Base-by-base conservation (phyloP, 2,329 filamentous ascomycete species). In the Hypocreales sp. region DNA sequence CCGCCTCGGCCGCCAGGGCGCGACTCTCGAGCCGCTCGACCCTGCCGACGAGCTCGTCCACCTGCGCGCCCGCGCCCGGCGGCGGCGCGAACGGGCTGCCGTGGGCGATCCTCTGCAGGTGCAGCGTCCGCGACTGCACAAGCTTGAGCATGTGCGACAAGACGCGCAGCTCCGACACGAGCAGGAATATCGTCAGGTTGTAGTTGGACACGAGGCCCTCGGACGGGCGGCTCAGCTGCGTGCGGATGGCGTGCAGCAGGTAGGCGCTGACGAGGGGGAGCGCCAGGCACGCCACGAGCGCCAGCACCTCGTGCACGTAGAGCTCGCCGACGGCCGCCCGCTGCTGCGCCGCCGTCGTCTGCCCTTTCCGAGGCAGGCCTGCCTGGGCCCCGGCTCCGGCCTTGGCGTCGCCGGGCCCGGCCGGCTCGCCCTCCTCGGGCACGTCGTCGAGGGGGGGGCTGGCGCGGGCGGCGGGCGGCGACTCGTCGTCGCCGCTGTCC, bases 151-250 rank as follows among this genome's bases (percentile, higher is more conserved):
- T 56, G 45, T 94, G 86, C 2, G 80, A 72, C 26, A 84, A 58
- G 1, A 87, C 87, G 4, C 81, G 75, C 16, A 94, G 60, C 52
- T 95, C 87, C 4, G 87, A 80, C 1, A 79, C 81, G 12, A 93
- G 64, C 3, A 93, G 60, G 50, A 94, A 95, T 28, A 95, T 81
- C 9, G 78, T 84, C 29, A 95, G 62, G 49, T 94, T 94, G 55
- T 87, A 92, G 50, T 93, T 81, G 5, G 83, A 92, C 6, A 95
- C 77, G 8, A 95, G 60, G 2, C 81, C 81, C 47, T 92, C 84
- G 0, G 83, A 84, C 0, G 80, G 81, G 2, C 80, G 67, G 15
- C 79, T 86, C 12, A 95, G 68, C 41, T 87, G 82, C 7, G 66
- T 67, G 27, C 87, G 72, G 32, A 94, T 79, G 13, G 71, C 60